Conservation (phyloP, 2,329 filamentous ascomycete genomes). For the Paraphaeosphaeria minitans region DNA sequence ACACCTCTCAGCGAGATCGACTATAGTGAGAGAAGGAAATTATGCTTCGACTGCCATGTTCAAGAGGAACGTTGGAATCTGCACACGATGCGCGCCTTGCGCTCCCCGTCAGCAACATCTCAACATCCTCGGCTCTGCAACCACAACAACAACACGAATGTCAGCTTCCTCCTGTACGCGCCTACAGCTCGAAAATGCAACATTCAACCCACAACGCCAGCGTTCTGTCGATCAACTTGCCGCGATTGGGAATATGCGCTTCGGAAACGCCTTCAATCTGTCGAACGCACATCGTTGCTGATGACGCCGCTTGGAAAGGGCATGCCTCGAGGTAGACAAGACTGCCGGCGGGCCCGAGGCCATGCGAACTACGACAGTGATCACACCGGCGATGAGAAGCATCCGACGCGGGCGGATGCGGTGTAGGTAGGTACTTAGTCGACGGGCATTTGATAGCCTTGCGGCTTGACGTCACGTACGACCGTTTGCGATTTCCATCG, state of each 20-base stretch:
- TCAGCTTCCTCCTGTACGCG: background rate
- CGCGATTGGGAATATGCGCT: background rate
- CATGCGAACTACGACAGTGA: background rate
- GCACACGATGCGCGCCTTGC: background rate
- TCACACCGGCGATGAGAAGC: slow-evolving; percentile 1
- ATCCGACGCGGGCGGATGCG: slow-evolving; percentile 3
- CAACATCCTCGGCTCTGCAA: background rate
- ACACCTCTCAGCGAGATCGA: too few relatives aligned
- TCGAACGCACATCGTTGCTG: background rate
- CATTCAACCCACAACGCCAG: background rate
- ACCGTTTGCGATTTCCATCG: background rate
- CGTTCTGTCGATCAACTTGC: background rate
- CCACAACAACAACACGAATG: too few relatives aligned
- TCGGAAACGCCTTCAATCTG: background rate
- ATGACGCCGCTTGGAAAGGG: background rate
- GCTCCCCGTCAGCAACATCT: background rate
- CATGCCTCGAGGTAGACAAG: background rate
- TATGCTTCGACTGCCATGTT: too few relatives aligned
- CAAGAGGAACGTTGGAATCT: too few relatives aligned
- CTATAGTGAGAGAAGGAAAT: too few relatives aligned
- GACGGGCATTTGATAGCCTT: slow-evolving; percentile 4
- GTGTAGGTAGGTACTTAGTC: background rate
- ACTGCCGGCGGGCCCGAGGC: slow-evolving; percentile 7
- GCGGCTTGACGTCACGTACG: slow-evolving; percentile 8
- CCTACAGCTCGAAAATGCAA: background rate